Percentiles rank a stretch among this genome's conserved stretches.
Conservation (phyloP, 2,329 filamentous ascomycete species). For the Verticillium tricorpus region DNA sequence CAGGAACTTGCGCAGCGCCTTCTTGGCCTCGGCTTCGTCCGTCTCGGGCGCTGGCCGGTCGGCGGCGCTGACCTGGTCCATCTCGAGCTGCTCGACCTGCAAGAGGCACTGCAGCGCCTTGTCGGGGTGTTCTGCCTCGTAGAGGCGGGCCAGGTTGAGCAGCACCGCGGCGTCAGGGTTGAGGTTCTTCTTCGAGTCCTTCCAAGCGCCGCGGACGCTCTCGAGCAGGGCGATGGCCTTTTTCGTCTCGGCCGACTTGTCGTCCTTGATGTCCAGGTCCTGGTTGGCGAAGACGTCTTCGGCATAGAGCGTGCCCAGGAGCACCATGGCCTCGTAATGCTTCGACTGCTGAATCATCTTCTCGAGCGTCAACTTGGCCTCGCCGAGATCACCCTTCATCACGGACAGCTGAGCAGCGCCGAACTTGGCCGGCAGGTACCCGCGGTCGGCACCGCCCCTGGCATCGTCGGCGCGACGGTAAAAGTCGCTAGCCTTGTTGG, state of each 20-base stretch:
- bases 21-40: constrained; percentile 56
- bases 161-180: constrained; percentile 81
- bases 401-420: constrained; percentile 88
- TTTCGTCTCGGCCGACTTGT: constrained; percentile 78
- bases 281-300: constrained; percentile 88
- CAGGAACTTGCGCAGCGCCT: constrained; percentile 67
- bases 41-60: constrained; percentile 53
- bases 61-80: constrained; percentile 70
- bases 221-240: constrained; percentile 86
- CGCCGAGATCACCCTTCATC: constrained; percentile 76
- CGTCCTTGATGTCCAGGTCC: constrained; percentile 68
- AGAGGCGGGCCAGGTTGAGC: constrained; percentile 85
- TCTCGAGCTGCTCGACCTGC: constrained; percentile 86
- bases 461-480: constrained; percentile 90
- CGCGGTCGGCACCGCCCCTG: constrained; percentile 82
- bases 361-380: constrained; percentile 88
- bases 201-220: constrained; percentile 81
- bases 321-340: constrained; percentile 81
- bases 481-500: constrained; percentile 73
- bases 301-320: constrained; percentile 87
- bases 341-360: constrained; percentile 88
- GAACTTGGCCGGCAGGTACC: constrained; percentile 92
- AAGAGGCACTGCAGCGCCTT: constrained; percentile 88
- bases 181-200: constrained; percentile 82
- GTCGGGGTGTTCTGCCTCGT: constrained; percentile 80